Evolutionary conservation across 768 basidiomycete genomes (phyloP).

Genomic region (Suillus clintonianus): DNA sequence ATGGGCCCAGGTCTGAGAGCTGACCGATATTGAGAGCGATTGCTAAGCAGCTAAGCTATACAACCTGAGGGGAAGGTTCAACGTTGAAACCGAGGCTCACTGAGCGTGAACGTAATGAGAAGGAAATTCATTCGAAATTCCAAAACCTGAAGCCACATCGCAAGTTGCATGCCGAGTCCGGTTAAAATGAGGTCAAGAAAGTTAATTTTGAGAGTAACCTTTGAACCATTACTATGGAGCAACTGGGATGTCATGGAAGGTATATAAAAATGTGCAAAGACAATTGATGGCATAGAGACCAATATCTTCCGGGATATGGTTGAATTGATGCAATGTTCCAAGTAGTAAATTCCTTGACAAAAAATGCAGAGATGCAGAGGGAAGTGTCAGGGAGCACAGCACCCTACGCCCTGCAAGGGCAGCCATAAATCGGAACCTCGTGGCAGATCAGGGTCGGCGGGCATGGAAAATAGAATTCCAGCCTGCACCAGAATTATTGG

Average conservation of each 20-base stretch:
- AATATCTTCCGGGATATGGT: neutral
- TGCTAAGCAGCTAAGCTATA: too few species aligned
- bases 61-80: too few species aligned
- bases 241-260: neutral
- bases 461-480: neutral
- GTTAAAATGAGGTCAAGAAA: neutral
- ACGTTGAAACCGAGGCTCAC: too few species aligned
- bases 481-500: slow-evolving; percentile 10
- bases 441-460: slow-evolving; percentile 1
- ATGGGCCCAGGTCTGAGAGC: too few species aligned
- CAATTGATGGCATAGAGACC: neutral
- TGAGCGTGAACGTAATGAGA: neutral
- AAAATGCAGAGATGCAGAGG: slow-evolving; percentile 28
- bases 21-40: too few species aligned
- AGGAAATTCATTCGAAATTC: neutral
- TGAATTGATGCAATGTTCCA: neutral
- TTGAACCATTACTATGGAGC: neutral
- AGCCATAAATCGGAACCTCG: neutral
- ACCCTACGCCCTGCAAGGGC: neutral
- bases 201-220: neutral
- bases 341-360: slow-evolving; percentile 12
- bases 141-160: neutral
- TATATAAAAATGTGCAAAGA: neutral
- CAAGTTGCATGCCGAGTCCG: neutral
- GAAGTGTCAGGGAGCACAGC: slow-evolving; percentile 4